These are phyloP conservation scores for Pseudotsuga menziesii DNA, from an alignment of 75 land plant genomes.

Conservation along the genomic window DNA sequence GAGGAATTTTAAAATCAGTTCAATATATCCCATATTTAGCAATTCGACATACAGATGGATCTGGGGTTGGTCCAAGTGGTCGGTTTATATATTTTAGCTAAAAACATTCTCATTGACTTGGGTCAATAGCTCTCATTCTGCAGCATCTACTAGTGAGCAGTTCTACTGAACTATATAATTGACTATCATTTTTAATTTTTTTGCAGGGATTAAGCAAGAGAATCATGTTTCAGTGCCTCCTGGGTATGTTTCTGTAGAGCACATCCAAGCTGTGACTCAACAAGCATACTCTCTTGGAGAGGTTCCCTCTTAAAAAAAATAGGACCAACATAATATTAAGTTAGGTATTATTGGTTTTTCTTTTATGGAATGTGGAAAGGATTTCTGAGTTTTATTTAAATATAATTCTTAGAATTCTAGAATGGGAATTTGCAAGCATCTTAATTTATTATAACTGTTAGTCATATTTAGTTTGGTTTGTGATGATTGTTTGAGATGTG, in stretches of 20 bases:
- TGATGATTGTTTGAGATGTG: neutral
- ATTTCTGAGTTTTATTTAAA: neutral
- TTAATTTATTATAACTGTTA: neutral
- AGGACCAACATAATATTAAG: too few species aligned
- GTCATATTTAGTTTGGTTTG: neutral
- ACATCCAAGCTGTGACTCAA: constrained; percentile 30
- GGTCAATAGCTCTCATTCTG: neutral
- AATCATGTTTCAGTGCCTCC: constrained; percentile 6
- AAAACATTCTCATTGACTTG: neutral
- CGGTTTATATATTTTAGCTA: constrained; percentile 1
- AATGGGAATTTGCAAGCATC: neutral
- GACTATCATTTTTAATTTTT: neutral
- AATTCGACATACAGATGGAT: constrained; percentile 18
- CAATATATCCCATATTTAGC: constrained; percentile 26
- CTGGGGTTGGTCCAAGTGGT: constrained; percentile 4
- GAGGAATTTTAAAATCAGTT: constrained; percentile 25
- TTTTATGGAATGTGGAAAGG: neutral
- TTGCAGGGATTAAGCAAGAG: constrained; percentile 29
- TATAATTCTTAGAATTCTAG: neutral
- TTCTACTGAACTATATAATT: neutral
- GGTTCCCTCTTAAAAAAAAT: neutral
- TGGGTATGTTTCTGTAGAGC: constrained; percentile 16
- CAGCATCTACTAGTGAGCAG: neutral
- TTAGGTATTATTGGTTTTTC: neutral
- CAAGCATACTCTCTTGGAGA: constrained; percentile 23